Conservation (phyloP, 1,139 yeast genomes). For the Hansenula sp. region DNA sequence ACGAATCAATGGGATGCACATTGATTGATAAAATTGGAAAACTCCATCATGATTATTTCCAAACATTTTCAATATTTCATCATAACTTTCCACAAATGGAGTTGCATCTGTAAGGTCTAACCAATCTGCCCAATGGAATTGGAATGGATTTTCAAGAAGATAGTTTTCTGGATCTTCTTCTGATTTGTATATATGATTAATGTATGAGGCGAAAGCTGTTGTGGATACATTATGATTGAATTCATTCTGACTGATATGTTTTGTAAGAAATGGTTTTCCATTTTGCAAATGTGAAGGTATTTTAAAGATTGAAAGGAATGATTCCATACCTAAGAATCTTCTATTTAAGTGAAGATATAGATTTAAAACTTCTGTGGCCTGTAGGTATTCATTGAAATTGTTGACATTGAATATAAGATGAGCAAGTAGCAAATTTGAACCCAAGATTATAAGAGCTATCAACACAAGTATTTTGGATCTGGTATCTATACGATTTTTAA, state of each 20-base stretch:
- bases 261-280: conserved; percentile 3
- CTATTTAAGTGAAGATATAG: conserved; percentile 15
- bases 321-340: conserved; percentile 13
- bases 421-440: conserved; percentile 15
- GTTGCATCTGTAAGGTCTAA: conserved; percentile 21
- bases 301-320: conserved; percentile 12
- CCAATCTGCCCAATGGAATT: conserved; percentile 28
- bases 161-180: conserved; percentile 15
- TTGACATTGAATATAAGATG: conserved; percentile 14
- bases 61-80: conserved; percentile 10
- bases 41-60: conserved; percentile 13
- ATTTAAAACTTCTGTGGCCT: conserved; percentile 13
- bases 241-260: background rate
- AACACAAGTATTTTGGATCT: conserved; percentile 19
- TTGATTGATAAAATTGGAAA: conserved; percentile 8
- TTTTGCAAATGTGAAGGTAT: conserved; percentile 3
- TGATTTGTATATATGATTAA: conserved; percentile 7
- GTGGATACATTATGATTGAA: conserved; percentile 17
- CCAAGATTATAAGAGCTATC: conserved; percentile 15
- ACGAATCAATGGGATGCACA: conserved; percentile 19
- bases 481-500: background rate
- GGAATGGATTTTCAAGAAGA: conserved; percentile 8
- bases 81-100: conserved; percentile 20
- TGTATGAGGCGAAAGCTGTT: conserved; percentile 10
- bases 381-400: conserved; percentile 16